Percentiles rank a stretch among this genome's conserved stretches.
Evolutionary conservation across 78 protist genomes (phyloP).

Genomic region (Planoprotostelium fungivorum): DNA sequence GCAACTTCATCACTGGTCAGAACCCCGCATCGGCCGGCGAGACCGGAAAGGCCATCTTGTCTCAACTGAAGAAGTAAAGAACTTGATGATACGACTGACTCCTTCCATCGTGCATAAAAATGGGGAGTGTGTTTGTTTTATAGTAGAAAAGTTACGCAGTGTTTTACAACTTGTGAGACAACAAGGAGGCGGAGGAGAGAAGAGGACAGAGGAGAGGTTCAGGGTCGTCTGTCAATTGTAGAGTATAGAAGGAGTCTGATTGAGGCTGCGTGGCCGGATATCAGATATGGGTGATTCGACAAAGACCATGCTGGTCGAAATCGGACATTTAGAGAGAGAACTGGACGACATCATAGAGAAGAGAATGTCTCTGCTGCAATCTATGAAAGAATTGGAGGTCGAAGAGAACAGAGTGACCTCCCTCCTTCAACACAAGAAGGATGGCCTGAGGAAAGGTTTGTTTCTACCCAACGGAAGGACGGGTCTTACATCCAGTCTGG

Average conservation of each 20-base stretch:
- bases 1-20: neutral
- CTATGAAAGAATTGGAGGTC: neutral
- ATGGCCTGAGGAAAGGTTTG: neutral
- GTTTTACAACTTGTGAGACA: too few relatives aligned
- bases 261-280: too few relatives aligned
- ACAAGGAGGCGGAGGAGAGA: too few relatives aligned
- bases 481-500: neutral
- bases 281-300: too few relatives aligned
- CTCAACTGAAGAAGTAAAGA: neutral
- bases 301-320: neutral
- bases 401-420: neutral
- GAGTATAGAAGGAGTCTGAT: too few relatives aligned
- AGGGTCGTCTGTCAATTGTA: too few relatives aligned
- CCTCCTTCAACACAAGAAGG: neutral
- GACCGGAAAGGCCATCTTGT: neutral
- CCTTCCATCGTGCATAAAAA: too few relatives aligned
- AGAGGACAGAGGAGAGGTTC: too few relatives aligned
- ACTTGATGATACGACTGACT: neutral
- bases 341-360: neutral
- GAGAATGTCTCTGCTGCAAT: neutral
- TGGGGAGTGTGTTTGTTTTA: too few relatives aligned
- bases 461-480: neutral
- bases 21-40: conserved; percentile 4
- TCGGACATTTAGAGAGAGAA: neutral
- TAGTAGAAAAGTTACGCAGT: too few relatives aligned